A percentile compares a stretch with the other conserved stretches of the same genome.
Conservation (phyloP, 108 stramenopile species). For the Hondaea fermentalgiana region DNA sequence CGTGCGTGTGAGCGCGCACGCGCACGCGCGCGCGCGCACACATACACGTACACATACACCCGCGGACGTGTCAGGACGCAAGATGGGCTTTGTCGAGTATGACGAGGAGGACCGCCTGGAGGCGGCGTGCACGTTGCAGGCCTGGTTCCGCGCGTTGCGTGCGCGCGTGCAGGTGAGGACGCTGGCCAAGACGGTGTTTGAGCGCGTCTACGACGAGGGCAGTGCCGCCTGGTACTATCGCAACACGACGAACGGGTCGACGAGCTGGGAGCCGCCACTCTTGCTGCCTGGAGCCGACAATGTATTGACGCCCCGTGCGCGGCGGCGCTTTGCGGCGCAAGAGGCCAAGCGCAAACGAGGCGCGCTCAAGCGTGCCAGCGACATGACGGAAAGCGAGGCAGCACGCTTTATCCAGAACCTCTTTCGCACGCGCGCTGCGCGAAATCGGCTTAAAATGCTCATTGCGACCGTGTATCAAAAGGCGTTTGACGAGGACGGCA, state of each 20-base stretch:
- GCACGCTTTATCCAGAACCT: constrained; percentile 5
- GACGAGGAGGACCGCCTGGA: neutral
- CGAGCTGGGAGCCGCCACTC: neutral
- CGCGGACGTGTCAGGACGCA: neutral
- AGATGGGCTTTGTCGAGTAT: neutral
- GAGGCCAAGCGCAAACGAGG: neutral
- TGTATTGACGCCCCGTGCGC: neutral
- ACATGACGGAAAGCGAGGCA: neutral
- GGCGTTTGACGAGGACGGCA: neutral
- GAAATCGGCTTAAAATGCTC: neutral
- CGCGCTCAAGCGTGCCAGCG: neutral
- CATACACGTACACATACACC: neutral
- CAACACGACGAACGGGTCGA: neutral
- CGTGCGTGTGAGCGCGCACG: too few species aligned
- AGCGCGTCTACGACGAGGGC: constrained; percentile 10
- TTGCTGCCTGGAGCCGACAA: neutral
- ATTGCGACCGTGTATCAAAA: neutral
- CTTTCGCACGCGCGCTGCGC: neutral
- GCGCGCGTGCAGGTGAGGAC: neutral
- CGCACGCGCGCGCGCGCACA: neutral
- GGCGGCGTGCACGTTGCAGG: neutral
- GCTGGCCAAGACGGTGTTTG: neutral
- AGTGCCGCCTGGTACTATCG: neutral
- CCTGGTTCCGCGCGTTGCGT: neutral
- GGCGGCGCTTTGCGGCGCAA: neutral